Evolutionary conservation across 2,329 filamentous ascomycete genomes (phyloP).

Genomic region (Alternaria longipes): DNA sequence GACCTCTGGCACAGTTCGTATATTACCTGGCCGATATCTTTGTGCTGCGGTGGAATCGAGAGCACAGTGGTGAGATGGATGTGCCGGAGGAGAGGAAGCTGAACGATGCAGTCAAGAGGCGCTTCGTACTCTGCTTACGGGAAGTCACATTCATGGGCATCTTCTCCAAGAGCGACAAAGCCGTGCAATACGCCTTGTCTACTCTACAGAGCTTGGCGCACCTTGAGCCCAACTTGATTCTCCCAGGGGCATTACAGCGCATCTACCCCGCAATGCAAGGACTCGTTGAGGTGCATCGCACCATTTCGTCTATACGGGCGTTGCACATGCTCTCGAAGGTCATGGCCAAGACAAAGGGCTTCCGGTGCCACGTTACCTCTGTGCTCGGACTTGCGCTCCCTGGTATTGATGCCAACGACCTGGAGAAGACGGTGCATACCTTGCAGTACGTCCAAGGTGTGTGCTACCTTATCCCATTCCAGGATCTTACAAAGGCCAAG

Average conservation of each 20-base stretch:
- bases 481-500: constrained; percentile 74
- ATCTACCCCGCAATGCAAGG: constrained; percentile 98
- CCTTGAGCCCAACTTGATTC: constrained; percentile 87
- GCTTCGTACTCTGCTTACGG: constrained; percentile 87
- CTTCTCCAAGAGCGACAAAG: constrained; percentile 92
- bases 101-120: constrained; percentile 80
- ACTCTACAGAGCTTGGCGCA: constrained; percentile 89
- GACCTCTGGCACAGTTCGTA: constrained; percentile 85
- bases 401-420: constrained; percentile 95
- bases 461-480: constrained; percentile 94
- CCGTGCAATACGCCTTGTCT: constrained; percentile 90
- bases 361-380: constrained; percentile 93
- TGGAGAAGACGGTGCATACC: constrained; percentile 95
- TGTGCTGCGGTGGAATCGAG: constrained; percentile 96
- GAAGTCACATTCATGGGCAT: constrained; percentile 99
- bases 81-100: constrained; percentile 81
- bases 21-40: constrained; percentile 96
- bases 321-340: constrained; percentile 91
- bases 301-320: constrained; percentile 89
- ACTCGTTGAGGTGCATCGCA: constrained; percentile 94
- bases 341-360: constrained; percentile 94
- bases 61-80: constrained; percentile 90
- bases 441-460: constrained; percentile 95
- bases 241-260: constrained; percentile 91
- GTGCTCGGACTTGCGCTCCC: constrained; percentile 91